A percentile compares a stretch with the other conserved stretches of the same genome.
These are phyloP conservation scores for Capsella bursapastoris DNA, from an alignment of 345 rosid genomes.

Conservation along the genomic window DNA sequence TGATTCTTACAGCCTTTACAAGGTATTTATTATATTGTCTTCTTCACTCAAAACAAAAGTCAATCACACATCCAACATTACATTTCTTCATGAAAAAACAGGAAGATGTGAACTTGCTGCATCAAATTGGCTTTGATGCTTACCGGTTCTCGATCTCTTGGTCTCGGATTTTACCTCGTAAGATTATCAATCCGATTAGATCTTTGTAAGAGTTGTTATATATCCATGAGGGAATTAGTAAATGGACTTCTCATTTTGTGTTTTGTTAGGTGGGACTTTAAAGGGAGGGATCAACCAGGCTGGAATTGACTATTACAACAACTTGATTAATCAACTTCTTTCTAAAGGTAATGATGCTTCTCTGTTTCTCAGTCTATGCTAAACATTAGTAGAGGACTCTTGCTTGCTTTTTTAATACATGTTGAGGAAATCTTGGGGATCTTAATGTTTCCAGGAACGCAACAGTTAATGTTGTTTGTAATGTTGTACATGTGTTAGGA, in stretches of 20 bases:
- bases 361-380: slow-evolving; percentile 15
- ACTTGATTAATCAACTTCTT: slow-evolving; percentile 51
- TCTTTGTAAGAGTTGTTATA: neutral
- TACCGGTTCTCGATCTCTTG: slow-evolving; percentile 58
- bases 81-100: slow-evolving; percentile 37
- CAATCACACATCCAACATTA: slow-evolving; percentile 28
- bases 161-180: slow-evolving; percentile 57
- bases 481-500: slow-evolving; percentile 39
- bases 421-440: too few species aligned
- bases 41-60: neutral
- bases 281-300: slow-evolving; percentile 56
- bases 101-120: slow-evolving; percentile 42
- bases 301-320: slow-evolving; percentile 58
- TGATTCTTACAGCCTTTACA: slow-evolving; percentile 49
- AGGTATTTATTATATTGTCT: slow-evolving; percentile 39
- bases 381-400: neutral
- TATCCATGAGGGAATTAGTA: neutral
- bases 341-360: slow-evolving; percentile 37
- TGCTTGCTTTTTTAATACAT: neutral
- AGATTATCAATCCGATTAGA: slow-evolving; percentile 3
- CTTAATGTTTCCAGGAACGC: neutral
- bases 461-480: neutral
- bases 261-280: slow-evolving; percentile 48
- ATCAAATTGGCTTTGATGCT: slow-evolving; percentile 50
- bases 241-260: neutral